phyloP scores from a whole-genome alignment of 2,329 filamentous ascomycete genomes.

The Pseudogymnoascus sp. region DNA sequence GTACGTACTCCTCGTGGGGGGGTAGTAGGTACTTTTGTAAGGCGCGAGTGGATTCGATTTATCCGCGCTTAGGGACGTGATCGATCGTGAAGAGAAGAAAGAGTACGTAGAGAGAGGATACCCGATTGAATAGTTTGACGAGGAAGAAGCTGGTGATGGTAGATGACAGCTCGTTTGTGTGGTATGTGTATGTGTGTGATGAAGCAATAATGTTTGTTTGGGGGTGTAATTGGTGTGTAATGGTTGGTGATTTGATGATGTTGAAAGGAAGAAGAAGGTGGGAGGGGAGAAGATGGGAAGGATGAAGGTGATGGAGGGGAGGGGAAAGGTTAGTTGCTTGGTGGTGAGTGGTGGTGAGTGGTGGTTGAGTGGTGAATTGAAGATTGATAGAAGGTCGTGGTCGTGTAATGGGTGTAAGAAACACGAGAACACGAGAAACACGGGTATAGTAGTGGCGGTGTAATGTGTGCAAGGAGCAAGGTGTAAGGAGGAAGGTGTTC shows the following conservation, averaged over 20 bases:
- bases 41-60: background rate
- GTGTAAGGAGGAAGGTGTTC: background rate
- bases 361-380: conserved; percentile 5
- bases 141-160: background rate
- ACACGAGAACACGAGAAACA: no score
- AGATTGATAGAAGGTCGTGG: conserved; percentile 13
- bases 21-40: background rate
- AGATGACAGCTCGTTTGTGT: background rate
- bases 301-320: conserved; percentile 13
- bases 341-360: background rate
- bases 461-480: background rate
- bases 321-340: background rate
- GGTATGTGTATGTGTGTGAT: background rate
- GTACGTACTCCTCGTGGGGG: background rate
- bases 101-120: background rate
- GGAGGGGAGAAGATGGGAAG: conserved; percentile 12
- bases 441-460: background rate
- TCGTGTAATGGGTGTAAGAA: no score
- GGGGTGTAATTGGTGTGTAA: background rate
- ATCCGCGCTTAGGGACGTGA: background rate
- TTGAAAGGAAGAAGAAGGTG: conserved; percentile 13
- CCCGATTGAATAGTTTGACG: background rate
- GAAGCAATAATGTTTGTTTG: background rate
- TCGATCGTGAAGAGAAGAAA: background rate
- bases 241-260: background rate